phyloP scores from a whole-genome alignment of 176 grass and related monocot species.

The Triticum monococcum region DNA sequence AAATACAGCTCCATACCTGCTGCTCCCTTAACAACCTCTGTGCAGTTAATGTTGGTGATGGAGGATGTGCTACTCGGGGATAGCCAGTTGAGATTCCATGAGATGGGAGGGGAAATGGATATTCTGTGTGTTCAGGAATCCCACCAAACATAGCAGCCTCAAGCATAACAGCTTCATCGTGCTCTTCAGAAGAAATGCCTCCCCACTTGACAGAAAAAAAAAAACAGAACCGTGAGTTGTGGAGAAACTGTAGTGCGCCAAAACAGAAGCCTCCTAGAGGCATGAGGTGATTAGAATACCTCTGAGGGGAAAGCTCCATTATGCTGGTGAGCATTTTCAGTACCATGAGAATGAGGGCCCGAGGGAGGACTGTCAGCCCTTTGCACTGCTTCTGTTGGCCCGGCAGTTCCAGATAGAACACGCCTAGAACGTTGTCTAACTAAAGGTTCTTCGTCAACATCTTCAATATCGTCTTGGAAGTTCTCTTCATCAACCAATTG shows the following conservation, averaged over 20 bases:
- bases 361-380: constrained; percentile 36
- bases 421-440: constrained; percentile 50
- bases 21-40: constrained; percentile 92
- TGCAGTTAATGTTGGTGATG: constrained; percentile 68
- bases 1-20: constrained; percentile 53
- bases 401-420: constrained; percentile 37
- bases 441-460: constrained; percentile 77
- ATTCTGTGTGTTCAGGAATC: constrained; percentile 60
- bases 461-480: constrained; percentile 55
- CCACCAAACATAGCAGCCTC: constrained; percentile 97
- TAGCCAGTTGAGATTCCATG: constrained; percentile 28
- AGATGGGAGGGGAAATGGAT: constrained; percentile 72
- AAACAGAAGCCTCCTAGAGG: constrained; percentile 1
- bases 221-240: constrained; percentile 13
- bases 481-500: constrained; percentile 42
- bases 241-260: neutral
- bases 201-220: constrained; percentile 75
- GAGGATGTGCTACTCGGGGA: constrained; percentile 48
- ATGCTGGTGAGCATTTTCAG: constrained; percentile 25
- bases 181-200: constrained; percentile 88
- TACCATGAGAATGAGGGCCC: constrained; percentile 36
- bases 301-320: constrained; percentile 56
- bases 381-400: constrained; percentile 29
- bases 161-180: constrained; percentile 98
- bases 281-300: constrained; percentile 40